A percentile compares a stretch with the other conserved stretches of the same genome.
Conservation (phyloP, 108 stramenopile species). For the Stephanodiscus triporus region DNA sequence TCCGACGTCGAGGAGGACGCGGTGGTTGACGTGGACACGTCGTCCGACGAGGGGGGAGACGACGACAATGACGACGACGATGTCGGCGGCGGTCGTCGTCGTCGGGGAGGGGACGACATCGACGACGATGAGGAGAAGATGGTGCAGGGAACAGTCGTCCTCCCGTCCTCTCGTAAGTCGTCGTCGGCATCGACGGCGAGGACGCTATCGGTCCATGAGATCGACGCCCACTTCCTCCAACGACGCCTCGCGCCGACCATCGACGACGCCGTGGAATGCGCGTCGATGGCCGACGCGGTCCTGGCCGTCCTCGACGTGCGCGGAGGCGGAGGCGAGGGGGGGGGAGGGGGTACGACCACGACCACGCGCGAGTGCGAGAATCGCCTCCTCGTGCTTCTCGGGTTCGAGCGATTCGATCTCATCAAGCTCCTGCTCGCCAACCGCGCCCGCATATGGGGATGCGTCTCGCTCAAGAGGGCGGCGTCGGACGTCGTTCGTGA, state of each 20-base stretch:
- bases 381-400: slow-evolving; percentile 90
- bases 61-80: slow-evolving; percentile 57
- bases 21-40: slow-evolving; percentile 74
- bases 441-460: slow-evolving; percentile 89
- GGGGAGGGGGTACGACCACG: slow-evolving; percentile 29
- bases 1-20: slow-evolving; percentile 84
- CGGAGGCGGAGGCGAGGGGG: slow-evolving; percentile 1
- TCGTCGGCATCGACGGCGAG: slow-evolving; percentile 44
- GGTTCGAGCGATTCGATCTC: slow-evolving; percentile 95
- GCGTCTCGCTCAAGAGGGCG: slow-evolving; percentile 93
- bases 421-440: slow-evolving; percentile 93
- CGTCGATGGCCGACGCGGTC: slow-evolving; percentile 83
- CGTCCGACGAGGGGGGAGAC: slow-evolving; percentile 83
- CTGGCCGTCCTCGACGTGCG: slow-evolving; percentile 72
- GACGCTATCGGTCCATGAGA: slow-evolving; percentile 90
- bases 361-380: slow-evolving; percentile 92
- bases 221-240: slow-evolving; percentile 96
- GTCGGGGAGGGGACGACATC: slow-evolving; percentile 44
- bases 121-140: slow-evolving; percentile 53
- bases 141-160: slow-evolving; percentile 17
- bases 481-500: slow-evolving; percentile 83
- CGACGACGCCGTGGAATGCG: slow-evolving; percentile 90
- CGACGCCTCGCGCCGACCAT: slow-evolving; percentile 85
- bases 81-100: slow-evolving; percentile 49
- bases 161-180: slow-evolving; percentile 8